Base-by-base conservation (phyloP, 768 basidiomycete genomes). In the Lyophyllum shimeji region DNA sequence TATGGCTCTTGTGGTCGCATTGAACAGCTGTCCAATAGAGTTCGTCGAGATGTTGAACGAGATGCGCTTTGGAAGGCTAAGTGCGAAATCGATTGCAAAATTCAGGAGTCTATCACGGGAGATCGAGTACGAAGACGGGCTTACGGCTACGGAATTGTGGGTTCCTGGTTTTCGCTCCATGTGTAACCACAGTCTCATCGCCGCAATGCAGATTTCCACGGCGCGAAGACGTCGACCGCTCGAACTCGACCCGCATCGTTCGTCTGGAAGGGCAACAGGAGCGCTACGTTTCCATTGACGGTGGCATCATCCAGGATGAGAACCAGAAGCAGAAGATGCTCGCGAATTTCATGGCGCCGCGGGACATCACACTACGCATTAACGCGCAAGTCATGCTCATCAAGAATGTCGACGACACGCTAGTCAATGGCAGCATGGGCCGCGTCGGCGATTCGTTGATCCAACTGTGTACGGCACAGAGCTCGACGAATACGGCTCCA, bases 21-120 rank as follows among this genome's bases (percentile, higher is more conserved):
- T 40, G 3, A 40, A 40, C 11, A 2, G n/a, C 7, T 40, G 39
- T 51, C 7, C 7, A 37, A 37, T 67, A 94, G 94, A 85, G 50
- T 98, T 99, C 66, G 83, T 99, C 49, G 81, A 92, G 69, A 98
- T 98, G 94, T 77, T 98, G 49, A 99, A 98, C 67, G 95, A 98
- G 69, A 98, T 98, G 97, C 85, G 97, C 15, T 96, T 93, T 63
- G 97, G 97, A 2, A 73, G 62, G 17, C 71, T 98, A 29, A 80
- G 85, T 0, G 58, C 65, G 2, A 72, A 75, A 20, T 95, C 94
- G 0, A 86, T 94, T 56, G 53, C 65, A 29, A 85, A 79, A 53
- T 98, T 98, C 76, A 82, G 70, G 60, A 73, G 72, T 0, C 76
- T 98, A n/a, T 79, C 83, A 1, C 77, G 95, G 31, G 69, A 77